Conservation (phyloP, 1,284 basidiomycete genomes). For the Ustilago vetiveriae region DNA sequence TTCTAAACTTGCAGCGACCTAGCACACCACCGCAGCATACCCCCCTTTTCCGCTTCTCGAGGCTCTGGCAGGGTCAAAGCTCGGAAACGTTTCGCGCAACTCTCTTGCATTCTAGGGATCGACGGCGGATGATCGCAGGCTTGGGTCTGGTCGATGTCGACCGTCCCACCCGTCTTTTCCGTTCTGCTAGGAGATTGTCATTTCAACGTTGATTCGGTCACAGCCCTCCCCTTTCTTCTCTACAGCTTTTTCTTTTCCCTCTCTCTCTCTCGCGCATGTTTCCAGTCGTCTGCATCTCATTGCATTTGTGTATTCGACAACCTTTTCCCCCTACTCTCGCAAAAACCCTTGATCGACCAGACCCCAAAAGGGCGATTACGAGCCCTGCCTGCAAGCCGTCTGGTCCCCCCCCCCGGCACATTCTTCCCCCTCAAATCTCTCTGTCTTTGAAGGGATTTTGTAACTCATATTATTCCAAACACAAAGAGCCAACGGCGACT, state of each 20-base stretch:
- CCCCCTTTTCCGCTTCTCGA: background rate
- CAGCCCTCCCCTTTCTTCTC: background rate
- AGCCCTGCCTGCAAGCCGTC: no score
- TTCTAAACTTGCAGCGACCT: constrained; percentile 72
- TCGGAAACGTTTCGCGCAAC: no score
- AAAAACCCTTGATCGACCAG: constrained; percentile 32
- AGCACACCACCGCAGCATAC: constrained; percentile 12
- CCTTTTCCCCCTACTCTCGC: constrained; percentile 1
- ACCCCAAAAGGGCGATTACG: constrained; percentile 47
- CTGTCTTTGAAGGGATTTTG: constrained; percentile 25
- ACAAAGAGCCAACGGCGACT: constrained; percentile 1
- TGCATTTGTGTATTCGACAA: constrained; percentile 10
- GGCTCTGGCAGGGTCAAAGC: background rate
- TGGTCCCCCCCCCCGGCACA: no score
- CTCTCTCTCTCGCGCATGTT: constrained; percentile 1
- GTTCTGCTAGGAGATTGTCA: no score
- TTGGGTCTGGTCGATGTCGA: constrained; percentile 28
- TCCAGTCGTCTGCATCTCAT: constrained; percentile 9
- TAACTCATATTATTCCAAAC: constrained; percentile 36
- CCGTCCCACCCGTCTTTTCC: constrained; percentile 8
- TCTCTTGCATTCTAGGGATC: background rate
- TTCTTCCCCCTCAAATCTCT: constrained; percentile 1
- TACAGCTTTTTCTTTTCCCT: background rate
- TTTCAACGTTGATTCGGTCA: no score
- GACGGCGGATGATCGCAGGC: constrained; percentile 13